A percentile compares a stretch with the other conserved stretches of the same genome.
phyloP scores from a whole-genome alignment of 163 green algal genomes.

The Volvox carteri region DNA sequence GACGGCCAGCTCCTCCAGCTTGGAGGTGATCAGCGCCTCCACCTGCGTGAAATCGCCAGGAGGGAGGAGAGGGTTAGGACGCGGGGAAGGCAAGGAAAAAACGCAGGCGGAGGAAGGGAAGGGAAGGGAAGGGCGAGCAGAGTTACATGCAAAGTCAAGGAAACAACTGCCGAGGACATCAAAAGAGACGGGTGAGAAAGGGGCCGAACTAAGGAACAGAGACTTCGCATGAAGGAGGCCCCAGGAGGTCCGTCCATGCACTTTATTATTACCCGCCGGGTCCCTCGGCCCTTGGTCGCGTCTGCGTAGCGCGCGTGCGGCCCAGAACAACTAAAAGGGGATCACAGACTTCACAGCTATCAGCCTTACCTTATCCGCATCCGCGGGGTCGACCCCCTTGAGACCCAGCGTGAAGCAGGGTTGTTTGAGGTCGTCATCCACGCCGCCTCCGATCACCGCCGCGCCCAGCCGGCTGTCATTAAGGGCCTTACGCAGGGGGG shows the following conservation, averaged over 20 bases:
- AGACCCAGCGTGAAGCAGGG: slow-evolving; percentile 93
- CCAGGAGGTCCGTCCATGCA: too few species aligned
- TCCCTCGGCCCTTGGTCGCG: too few species aligned
- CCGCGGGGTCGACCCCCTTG: slow-evolving; percentile 82
- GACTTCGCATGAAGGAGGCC: too few species aligned
- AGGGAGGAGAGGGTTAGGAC: background rate
- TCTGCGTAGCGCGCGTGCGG: slow-evolving; percentile 89
- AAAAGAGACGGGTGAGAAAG: too few species aligned
- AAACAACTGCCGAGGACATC: too few species aligned
- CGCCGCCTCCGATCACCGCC: slow-evolving; percentile 90
- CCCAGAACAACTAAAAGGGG: slow-evolving; percentile 73
- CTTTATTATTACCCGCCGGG: too few species aligned
- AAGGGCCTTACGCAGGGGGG: slow-evolving; percentile 94
- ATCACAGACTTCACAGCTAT: too few species aligned
- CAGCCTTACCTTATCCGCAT: slow-evolving; percentile 74
- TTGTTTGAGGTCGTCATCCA: slow-evolving; percentile 96
- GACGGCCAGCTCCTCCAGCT: slow-evolving; percentile 74
- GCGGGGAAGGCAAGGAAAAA: background rate
- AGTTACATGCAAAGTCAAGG: too few species aligned
- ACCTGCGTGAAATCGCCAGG: too few species aligned
- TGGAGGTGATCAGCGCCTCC: slow-evolving; percentile 88
- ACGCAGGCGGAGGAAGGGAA: too few species aligned
- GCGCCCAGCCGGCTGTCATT: slow-evolving; percentile 95
- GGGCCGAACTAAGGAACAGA: too few species aligned
- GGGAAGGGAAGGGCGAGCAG: too few species aligned